These are phyloP conservation scores for Russula vinacea DNA, from an alignment of 768 basidiomycete genomes.

Conservation along the genomic window DNA sequence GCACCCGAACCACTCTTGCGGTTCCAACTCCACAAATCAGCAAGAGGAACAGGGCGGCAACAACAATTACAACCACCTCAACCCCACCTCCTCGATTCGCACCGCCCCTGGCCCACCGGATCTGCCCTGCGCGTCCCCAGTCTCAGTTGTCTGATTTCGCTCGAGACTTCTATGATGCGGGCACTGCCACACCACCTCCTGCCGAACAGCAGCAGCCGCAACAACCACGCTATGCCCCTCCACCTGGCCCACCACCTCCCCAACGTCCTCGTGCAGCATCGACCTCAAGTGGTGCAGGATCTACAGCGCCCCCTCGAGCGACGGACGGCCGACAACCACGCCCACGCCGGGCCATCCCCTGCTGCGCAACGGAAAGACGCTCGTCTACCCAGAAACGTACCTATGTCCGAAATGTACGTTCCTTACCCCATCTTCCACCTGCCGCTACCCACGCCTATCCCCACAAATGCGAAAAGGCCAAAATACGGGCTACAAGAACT, in stretches of 20 bases:
- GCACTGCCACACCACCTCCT: slow-evolving; percentile 33
- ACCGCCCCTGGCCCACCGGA: slow-evolving; percentile 26
- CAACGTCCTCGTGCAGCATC: slow-evolving; percentile 25
- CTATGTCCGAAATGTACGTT: slow-evolving; percentile 65
- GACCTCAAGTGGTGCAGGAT: slow-evolving; percentile 14
- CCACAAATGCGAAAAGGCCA: slow-evolving; percentile 44
- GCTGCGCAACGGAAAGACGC: slow-evolving; percentile 53
- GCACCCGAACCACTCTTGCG: slow-evolving; percentile 32
- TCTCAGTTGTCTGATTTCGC: slow-evolving; percentile 51
- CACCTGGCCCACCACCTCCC: slow-evolving; percentile 34
- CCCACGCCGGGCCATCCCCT: slow-evolving; percentile 69
- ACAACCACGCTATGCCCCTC: slow-evolving; percentile 37
- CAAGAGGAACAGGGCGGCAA: not conserved
- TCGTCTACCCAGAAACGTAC: slow-evolving; percentile 67
- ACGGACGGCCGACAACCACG: slow-evolving; percentile 58
- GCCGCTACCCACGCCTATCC: not conserved
- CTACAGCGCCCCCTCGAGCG: slow-evolving; percentile 38
- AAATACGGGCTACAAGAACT: slow-evolving; percentile 71
- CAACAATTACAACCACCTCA: not conserved
- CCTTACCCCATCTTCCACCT: not conserved
- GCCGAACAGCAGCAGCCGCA: not conserved
- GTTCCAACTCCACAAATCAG: not conserved
- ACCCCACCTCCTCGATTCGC: slow-evolving; percentile 22
- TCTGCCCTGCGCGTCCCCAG: slow-evolving; percentile 1
- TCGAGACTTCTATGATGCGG: slow-evolving; percentile 59